Evolutionary conservation across 345 rosid genomes (phyloP).

Genomic region (Laguncularia racemosa): DNA sequence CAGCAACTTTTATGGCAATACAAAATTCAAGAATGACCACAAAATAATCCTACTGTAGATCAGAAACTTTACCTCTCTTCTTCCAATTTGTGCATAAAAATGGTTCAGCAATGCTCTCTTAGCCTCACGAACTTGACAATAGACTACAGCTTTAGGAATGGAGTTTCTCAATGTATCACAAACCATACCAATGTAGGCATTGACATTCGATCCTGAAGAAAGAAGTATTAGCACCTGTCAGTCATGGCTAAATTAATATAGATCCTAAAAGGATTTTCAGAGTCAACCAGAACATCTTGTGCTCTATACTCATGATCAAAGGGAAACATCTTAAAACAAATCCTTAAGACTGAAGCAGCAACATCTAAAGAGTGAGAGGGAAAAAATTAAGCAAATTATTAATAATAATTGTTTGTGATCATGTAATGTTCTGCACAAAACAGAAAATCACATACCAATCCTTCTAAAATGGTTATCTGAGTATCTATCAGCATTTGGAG

Average conservation of each 20-base stretch:
- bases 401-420: too few species aligned
- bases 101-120: slow-evolving; percentile 81
- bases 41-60: too few species aligned
- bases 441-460: slow-evolving; percentile 43
- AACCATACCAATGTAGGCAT: slow-evolving; percentile 83
- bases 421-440: too few species aligned
- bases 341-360: too few species aligned
- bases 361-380: too few species aligned
- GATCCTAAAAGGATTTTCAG: too few species aligned
- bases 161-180: slow-evolving; percentile 84
- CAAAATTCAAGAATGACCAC: too few species aligned
- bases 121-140: slow-evolving; percentile 93
- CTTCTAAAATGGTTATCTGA: slow-evolving; percentile 78
- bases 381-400: too few species aligned
- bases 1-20: too few species aligned
- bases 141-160: slow-evolving; percentile 92
- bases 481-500: slow-evolving; percentile 53
- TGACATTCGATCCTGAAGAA: slow-evolving; percentile 84
- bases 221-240: slow-evolving; percentile 5
- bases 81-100: slow-evolving; percentile 85
- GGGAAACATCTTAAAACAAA: background rate
- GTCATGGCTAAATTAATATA: background rate
- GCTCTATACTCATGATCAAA: background rate
- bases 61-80: slow-evolving; percentile 66
- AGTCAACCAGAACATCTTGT: too few species aligned